phyloP scores from a whole-genome alignment of 345 rosid genomes.

The Linum usitatissimum region DNA sequence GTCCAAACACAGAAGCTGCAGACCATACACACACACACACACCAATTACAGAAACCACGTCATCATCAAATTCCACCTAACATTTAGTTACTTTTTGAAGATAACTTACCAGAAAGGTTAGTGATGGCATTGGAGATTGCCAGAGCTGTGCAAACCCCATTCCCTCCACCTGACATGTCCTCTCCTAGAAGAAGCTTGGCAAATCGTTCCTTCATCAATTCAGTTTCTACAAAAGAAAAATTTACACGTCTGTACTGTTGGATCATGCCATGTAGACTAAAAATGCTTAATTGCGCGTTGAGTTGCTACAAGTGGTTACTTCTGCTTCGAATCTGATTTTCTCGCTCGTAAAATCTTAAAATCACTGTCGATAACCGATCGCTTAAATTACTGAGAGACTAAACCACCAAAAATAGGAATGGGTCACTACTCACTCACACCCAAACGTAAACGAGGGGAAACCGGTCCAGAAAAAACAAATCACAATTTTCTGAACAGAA shows the following conservation, averaged over 20 bases:
- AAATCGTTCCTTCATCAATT: conserved; percentile 38
- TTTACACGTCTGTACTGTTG: neutral
- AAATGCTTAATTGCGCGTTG: too few species aligned
- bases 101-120: conserved; percentile 23
- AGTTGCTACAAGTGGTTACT: too few species aligned
- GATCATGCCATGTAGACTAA: neutral
- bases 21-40: neutral
- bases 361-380: neutral
- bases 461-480: neutral
- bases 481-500: conserved; percentile 1
- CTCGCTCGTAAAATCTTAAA: too few species aligned
- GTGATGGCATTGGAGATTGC: conserved; percentile 38
- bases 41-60: neutral
- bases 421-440: too few species aligned
- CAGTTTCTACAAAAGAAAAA: conserved; percentile 18
- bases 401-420: neutral
- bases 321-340: too few species aligned
- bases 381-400: neutral
- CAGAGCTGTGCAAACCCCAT: conserved; percentile 37
- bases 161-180: conserved; percentile 51
- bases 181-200: conserved; percentile 51
- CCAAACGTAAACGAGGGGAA: too few species aligned
- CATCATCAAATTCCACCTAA: neutral
- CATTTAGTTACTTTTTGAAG: neutral
- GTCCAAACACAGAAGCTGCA: conserved; percentile 23